A percentile compares a stretch with the other conserved stretches of the same genome.
phyloP scores from a whole-genome alignment of 352 stramenopile genomes.

The Phytophthora crassamura region DNA sequence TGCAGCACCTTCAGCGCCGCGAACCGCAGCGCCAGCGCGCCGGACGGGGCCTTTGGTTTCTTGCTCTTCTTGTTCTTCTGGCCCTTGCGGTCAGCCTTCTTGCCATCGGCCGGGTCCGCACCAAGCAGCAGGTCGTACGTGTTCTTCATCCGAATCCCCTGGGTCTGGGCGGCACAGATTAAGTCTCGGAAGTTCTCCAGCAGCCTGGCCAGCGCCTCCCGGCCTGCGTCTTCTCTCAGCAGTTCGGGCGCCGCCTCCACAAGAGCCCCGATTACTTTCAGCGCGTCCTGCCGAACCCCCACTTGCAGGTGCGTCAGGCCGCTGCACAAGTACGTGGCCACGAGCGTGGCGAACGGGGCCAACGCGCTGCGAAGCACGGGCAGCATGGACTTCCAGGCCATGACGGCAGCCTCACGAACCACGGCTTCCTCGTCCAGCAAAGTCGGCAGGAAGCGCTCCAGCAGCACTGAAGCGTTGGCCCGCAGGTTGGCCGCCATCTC shows the following conservation, averaged over 20 bases:
- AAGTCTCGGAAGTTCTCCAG: conserved; percentile 86
- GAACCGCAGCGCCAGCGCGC: conserved; percentile 63
- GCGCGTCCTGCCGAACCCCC: conserved; percentile 74
- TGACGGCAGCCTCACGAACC: conserved; percentile 73
- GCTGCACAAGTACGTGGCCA: conserved; percentile 83
- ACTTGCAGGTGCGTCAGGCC: conserved; percentile 82
- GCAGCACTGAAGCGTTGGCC: conserved; percentile 71
- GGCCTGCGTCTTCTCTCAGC: conserved; percentile 55
- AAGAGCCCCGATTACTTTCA: conserved; percentile 71
- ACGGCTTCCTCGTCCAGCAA: conserved; percentile 84
- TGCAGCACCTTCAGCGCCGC: conserved; percentile 70
- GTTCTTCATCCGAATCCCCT: conserved; percentile 83
- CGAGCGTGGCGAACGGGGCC: conserved; percentile 73
- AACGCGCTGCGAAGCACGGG: conserved; percentile 57
- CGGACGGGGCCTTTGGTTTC: conserved; percentile 52
- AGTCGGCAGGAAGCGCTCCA: conserved; percentile 80
- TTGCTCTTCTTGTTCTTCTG: conserved; percentile 39
- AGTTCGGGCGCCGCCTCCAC: conserved; percentile 69
- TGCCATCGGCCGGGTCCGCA: conserved; percentile 19
- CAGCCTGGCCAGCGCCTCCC: conserved; percentile 64
- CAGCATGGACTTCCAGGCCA: conserved; percentile 74
- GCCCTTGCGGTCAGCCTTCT: conserved; percentile 20
- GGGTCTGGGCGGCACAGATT: conserved; percentile 63
- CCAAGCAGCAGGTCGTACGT: conserved; percentile 67
- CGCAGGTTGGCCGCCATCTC: conserved; percentile 61